Evolutionary conservation across 306 rosid genomes (phyloP), one percentile per base, ranked within the genome.

Genomic region (Prosopis cineraria): DNA sequence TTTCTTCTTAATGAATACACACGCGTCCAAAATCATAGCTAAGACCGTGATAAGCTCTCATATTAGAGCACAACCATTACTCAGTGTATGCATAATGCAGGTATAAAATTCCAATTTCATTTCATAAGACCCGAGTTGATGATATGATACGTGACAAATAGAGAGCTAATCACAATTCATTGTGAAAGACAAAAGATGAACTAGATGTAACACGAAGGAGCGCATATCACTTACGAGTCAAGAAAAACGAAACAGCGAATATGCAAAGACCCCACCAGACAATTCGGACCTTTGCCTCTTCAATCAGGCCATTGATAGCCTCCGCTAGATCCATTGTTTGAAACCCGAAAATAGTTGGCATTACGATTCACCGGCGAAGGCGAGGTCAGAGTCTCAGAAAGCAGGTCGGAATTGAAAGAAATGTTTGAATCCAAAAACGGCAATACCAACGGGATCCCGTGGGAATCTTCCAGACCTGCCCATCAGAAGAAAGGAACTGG

Each of bases 231-330:
- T 93, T 87, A 96, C 99, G 87, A 17, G 97, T 81, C 24, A 96
- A 74, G 78, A 96, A 89, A 84, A 91, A 91, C 6, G 99, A 82
- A 81, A 93, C 85, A 70, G 81, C 87, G 81, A 96, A 93, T 69
- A 91, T 82, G 82, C 87, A 93, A 71, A 96, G 83, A 36, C 90
- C 87, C 99, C 99, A 96, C 97, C 98, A 96, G 22, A 91, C 90
- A 66, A 90, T 69, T 62, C 99, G 97, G 45, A 91, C 83, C 81
- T 93, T 89, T 76, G 85, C 84, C 79, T 96, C 98, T 30, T 93
- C 88, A 73, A 96, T 88, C 87, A 96, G 89, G 91, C 91, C 98
- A 75, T 82, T 78, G 1, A 96, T 29, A 71, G 90, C 89, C 84
- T 83, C 89, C 83, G 89, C 88, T 41, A 85, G 73, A 86, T 87